Base-by-base conservation (phyloP, 1,139 yeast genomes). In the Yamadazyma pseudoaaseri region DNA sequence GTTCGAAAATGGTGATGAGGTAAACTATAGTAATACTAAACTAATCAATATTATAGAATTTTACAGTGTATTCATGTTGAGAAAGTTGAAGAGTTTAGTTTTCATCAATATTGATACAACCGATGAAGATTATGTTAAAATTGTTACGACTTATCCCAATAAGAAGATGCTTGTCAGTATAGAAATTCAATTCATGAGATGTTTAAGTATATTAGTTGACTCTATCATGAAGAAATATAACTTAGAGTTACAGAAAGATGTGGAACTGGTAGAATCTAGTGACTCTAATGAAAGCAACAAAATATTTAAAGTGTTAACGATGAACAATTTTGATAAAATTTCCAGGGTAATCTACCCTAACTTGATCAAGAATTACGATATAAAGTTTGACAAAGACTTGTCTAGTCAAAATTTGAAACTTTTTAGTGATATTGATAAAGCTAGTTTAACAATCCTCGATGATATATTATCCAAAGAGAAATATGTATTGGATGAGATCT, bases 171-270 rank as follows among this genome's bases (percentile, higher is more conserved):
- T 70, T 34, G 69, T 69, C 1, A 63, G 72, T 39, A 54, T 70
- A 36, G 76, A 70, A 45, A 68, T 70, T 32, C 76, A 70, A 43
- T 70, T 70, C 42, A 65, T 70, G 69, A 52, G 76, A 49, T 63
- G 71, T 45, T 56, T 70, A 47, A 65, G 65, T 32, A 64, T 67
- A 16, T 44, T 69, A 5, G 55, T 67, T 27, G 75, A 70, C 36
- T 65, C 74, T 2, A 55, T 68, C 15, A 65, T 70, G 66, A 70
- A 70, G 42, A 60, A 55, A 41, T 70, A 66, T 40, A 58, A 57
- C 23, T 50, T 64, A 9, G 74, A 70, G 39, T 36, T 43, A 26
- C 38, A 42, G 22, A 42, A 43, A 16, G 30, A 37, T 12, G 43
- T 45, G 12, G 32, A 47, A 47, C 16, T 43, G 43, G 4, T 39